Base-by-base conservation (phyloP, 768 basidiomycete genomes). In the Postia placenta region DNA sequence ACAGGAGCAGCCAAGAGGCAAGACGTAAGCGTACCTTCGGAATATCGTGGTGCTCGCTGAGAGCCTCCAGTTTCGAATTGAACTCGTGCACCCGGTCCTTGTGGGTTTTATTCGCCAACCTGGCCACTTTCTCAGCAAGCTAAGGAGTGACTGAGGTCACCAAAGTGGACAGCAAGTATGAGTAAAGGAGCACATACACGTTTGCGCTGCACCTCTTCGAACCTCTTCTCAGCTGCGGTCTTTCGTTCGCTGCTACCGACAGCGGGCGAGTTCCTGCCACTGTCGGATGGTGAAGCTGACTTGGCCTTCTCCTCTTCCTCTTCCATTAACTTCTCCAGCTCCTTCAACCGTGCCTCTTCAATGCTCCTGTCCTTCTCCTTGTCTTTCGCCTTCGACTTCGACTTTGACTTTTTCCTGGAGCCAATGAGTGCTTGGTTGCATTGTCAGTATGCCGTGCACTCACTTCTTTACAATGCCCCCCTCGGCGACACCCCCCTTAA, bases 11-110 rank as follows among this genome's bases (percentile, higher is more conserved):
- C n/a, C 44, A 51, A 53, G 55, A 42, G 51, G 58, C 65, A 58
- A 65, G 51, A 35, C 44, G 55, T 54, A 49, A 45, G 44, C 69
- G 51, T 63, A 84, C 90, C 78, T 94, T 93, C 35, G 92, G 92
- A 60, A 93, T 92, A 65, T 94, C 92, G 66, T 95, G 89, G 75
- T 93, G 92, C 70, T 94, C 92, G 65, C 87, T 89, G 49, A 93
- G 76, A 50, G 79, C 71, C 68, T 94, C 92, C 7, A 96, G 73
- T 63, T 93, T 87, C 22, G 77, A 60, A 61, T 96, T 96, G 60
- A 94, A 91, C 60, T 93, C 91, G 55, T 79, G 82, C 30, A 96
- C 92, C 37, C 92, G 84, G 52, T 96, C 92, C 69, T 96, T 96
- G 69, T 96, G 92, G 5, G 88, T 91, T 70, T 87, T 90, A 59